Percentiles rank a stretch among this genome's conserved stretches.
Conservation (phyloP, 257 asterid species). For the Solanum bulbocastanum region DNA sequence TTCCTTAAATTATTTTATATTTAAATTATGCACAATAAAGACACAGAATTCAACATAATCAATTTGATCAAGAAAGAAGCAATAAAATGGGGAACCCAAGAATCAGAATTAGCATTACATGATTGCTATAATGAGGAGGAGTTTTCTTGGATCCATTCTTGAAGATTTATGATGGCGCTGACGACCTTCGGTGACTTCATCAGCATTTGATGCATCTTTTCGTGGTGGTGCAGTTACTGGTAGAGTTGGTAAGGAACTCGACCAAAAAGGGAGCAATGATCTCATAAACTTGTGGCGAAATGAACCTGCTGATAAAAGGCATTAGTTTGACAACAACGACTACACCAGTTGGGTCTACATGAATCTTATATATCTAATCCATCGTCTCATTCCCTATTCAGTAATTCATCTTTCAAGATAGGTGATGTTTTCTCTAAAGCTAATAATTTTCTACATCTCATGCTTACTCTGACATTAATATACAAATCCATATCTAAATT, state of each 20-base stretch:
- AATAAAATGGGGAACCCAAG: not conserved
- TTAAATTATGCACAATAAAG: not conserved
- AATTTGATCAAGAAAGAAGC: not conserved
- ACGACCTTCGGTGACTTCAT: conserved; percentile 67
- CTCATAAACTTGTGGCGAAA: conserved; percentile 68
- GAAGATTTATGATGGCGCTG: conserved; percentile 58
- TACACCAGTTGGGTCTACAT: not conserved
- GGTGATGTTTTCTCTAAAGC: not conserved
- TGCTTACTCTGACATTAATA: not conserved
- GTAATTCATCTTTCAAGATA: not conserved
- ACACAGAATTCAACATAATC: not conserved
- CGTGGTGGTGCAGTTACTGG: conserved; percentile 90
- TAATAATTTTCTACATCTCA: not conserved
- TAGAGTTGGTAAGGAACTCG: conserved; percentile 74
- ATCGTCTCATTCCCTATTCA: not conserved
- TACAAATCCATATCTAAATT: not conserved
- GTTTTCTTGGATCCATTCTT: conserved; percentile 92
- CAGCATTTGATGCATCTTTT: conserved; percentile 57
- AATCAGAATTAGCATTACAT: conserved; percentile 30
- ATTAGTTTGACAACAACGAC: not conserved
- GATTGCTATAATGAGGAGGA: conserved; percentile 76
- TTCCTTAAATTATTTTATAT: not conserved
- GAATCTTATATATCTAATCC: not conserved
- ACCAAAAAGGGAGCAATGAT: conserved; percentile 92
- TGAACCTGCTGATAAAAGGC: conserved; percentile 43